These are phyloP conservation scores for Ceratobasidium theobromae DNA, from an alignment of 1,284 basidiomycete genomes.

Conservation along the genomic window DNA sequence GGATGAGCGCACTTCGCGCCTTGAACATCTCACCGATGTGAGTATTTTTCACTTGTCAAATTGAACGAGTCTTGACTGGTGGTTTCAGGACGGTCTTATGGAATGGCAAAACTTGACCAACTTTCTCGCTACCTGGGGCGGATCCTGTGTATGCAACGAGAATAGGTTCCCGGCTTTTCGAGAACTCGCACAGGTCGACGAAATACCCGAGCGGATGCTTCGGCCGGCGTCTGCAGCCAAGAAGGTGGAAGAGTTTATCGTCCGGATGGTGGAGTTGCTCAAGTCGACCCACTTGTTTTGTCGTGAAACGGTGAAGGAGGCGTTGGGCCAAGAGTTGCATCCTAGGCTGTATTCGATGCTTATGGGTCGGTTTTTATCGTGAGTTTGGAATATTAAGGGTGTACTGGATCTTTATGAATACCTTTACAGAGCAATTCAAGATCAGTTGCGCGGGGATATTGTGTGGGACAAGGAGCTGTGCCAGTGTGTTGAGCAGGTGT, in stretches of 20 bases:
- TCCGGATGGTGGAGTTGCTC: slow-evolving; percentile 69
- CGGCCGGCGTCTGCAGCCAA: slow-evolving; percentile 15
- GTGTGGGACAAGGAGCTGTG: slow-evolving; percentile 57
- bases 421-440: neutral
- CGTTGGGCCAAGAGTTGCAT: slow-evolving; percentile 75
- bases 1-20: slow-evolving; percentile 44
- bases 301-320: slow-evolving; percentile 76
- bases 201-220: slow-evolving; percentile 65
- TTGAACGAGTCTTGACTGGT: too few relatives aligned
- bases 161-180: slow-evolving; percentile 45
- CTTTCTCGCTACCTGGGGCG: slow-evolving; percentile 75
- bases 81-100: slow-evolving; percentile 54
- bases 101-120: slow-evolving; percentile 88
- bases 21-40: slow-evolving; percentile 28
- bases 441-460: slow-evolving; percentile 42
- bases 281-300: slow-evolving; percentile 62
- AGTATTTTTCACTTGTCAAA: slow-evolving; percentile 5
- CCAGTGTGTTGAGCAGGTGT: slow-evolving; percentile 74
- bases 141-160: slow-evolving; percentile 54
- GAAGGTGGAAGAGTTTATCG: slow-evolving; percentile 62
- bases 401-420: neutral
- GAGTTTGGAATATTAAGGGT: neutral
- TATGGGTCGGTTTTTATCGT: slow-evolving; percentile 43
- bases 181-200: slow-evolving; percentile 57
- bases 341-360: slow-evolving; percentile 66